Base-by-base conservation (phyloP, 441 rosid species). In the Populus hybrid region DNA sequence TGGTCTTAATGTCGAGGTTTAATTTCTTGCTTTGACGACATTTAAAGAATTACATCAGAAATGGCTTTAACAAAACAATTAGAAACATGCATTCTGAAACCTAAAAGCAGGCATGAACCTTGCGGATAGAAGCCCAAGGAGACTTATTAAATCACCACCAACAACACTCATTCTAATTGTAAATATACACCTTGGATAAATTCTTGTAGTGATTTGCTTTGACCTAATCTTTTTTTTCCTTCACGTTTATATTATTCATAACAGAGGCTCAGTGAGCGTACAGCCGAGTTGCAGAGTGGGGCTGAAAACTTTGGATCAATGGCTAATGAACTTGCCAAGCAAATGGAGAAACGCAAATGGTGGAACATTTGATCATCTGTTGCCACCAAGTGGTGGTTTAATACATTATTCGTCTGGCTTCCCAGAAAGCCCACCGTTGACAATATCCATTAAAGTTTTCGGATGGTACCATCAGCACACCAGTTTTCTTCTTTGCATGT, bases 261-360 rank as follows among this genome's bases (percentile, higher is more conserved):
- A 69, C 94, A 96, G 98, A 84, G 85, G 81, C 85, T 96, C 46
- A 87, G 86, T 61, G 84, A 82, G 74, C 89, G 90, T 0, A 90
- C 94, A 3, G 89, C 89, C 67, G 99, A 96, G 90, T 90, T 96
- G 71, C 94, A 91, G 80, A 87, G 74, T 3, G 93, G 93, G 71
- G 97, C 99, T 67, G 88, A 93, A 80, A 84, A 88, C 86, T 94
- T 94, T 75, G 93, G 97, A 61, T 86, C 94, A 3, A 78, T 93
- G 92, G 97, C 97, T 24, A 74, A 74, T 7, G 94, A 95, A 81
- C 94, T 95, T 74, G 97, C 89, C 72, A 94, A 87, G 85, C 90
- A 82, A 80, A 94, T 94, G 97, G 98, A 94, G 82, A 89, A 89
- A 80, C 97, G 95, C 5, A 94, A 91, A 86, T 96, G 97, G 98